phyloP scores from a whole-genome alignment of 495 filamentous ascomycete species.

The Aspergillus leporis region DNA sequence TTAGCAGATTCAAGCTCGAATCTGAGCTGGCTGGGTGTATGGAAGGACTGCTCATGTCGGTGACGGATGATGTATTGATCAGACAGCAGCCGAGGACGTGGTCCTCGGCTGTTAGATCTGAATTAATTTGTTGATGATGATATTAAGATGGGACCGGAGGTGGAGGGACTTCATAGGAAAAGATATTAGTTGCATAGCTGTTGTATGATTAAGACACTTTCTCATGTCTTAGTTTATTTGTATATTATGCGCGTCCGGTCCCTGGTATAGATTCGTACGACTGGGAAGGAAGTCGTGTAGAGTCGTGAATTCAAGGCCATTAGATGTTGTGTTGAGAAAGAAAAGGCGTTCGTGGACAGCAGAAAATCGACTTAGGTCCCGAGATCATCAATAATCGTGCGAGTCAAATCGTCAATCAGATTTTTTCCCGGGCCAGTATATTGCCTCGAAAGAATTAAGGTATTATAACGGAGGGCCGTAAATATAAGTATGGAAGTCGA shows the following conservation, averaged over 20 bases:
- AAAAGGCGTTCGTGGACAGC: not conserved
- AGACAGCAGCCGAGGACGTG: not conserved
- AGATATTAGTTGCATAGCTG: not conserved
- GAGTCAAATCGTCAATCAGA: slow-evolving; percentile 1
- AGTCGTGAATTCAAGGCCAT: not conserved
- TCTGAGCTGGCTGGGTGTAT: not conserved
- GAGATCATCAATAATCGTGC: slow-evolving; percentile 3
- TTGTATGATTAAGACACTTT: not conserved
- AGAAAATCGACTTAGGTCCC: not conserved
- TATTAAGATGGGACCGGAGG: not conserved
- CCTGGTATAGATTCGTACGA: not conserved
- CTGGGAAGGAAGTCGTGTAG: not conserved
- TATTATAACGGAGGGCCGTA: slow-evolving; percentile 1
- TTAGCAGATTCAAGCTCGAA: not conserved
- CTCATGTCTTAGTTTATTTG: not conserved
- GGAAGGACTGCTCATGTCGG: not conserved
- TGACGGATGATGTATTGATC: slow-evolving; percentile 1
- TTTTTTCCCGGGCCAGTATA: not conserved
- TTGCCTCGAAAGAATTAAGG: slow-evolving; percentile 19
- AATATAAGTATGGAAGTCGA: slow-evolving; percentile 1
- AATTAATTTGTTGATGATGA: not conserved
- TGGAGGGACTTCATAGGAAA: not conserved
- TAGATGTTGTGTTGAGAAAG: not conserved
- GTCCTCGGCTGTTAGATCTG: not conserved
- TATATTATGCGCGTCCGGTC: not conserved